These are phyloP conservation scores for Carex pumila DNA, from an alignment of 176 grass and related monocot species.

Conservation along the genomic window DNA sequence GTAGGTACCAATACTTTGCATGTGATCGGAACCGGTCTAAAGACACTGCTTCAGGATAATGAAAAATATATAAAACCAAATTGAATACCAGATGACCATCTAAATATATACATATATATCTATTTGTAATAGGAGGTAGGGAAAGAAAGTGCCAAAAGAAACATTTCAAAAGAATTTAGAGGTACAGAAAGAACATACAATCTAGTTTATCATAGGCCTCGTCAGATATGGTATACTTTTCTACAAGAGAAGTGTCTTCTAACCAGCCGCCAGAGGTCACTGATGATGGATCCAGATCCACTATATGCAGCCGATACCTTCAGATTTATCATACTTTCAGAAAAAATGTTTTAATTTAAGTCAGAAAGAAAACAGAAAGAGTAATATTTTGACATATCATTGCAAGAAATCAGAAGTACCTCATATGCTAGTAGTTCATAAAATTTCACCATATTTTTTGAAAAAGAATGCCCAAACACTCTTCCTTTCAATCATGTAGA, in stretches of 20 bases:
- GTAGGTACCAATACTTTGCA: neutral
- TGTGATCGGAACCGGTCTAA: neutral
- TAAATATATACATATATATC: neutral
- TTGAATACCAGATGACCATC: neutral
- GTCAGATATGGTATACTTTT: conserved; percentile 88
- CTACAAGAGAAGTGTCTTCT: conserved; percentile 92
- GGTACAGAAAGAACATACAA: conserved; percentile 27
- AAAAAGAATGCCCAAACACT: neutral
- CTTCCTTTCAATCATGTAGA: neutral
- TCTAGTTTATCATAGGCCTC: conserved; percentile 79
- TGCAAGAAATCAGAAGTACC: neutral
- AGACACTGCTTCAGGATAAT: neutral
- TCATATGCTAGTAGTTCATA: neutral
- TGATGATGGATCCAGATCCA: conserved; percentile 85
- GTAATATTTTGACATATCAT: neutral
- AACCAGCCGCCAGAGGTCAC: conserved; percentile 89
- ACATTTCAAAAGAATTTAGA: neutral
- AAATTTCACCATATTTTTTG: neutral
- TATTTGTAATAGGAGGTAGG: neutral
- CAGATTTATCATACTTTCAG: neutral
- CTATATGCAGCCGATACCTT: conserved; percentile 74
- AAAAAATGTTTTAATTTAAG: neutral
- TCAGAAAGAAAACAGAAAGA: neutral
- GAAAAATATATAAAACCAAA: neutral
- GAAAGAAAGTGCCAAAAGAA: neutral